Evolutionary conservation across 768 basidiomycete genomes (phyloP), one percentile per base, ranked within the genome.

Genomic region (Cystobasidium tubakii): DNA sequence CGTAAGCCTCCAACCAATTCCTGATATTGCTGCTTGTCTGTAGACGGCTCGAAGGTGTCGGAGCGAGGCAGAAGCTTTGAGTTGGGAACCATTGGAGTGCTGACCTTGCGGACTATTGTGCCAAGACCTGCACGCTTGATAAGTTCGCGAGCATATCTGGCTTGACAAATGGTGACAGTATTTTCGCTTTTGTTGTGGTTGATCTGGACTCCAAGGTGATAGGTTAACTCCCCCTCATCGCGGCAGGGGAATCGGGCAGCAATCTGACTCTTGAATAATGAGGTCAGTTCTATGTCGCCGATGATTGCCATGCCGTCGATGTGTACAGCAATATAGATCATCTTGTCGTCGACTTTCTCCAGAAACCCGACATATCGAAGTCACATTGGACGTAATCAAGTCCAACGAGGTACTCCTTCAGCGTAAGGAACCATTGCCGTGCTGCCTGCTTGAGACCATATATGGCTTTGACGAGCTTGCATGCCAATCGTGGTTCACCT

Each of bases 1-100:
- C 75, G 73, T 4, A 65, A 63, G 17, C 75, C 73, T 44, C 75
- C 60, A 17, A 63, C 74, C 23, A 73, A 50, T 12, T 71, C 34
- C 50, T 77, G 75, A 15, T 39, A 50, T 17, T 1, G 27, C 7
- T 50, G 27, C 42, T 63, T 39, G 9, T 25, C 13, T 1, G 66
- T 54, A 0, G 63, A 1, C 15, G 70, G 36, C 1, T 19, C 15
- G 54, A 57, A 29, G 36, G 62, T 34, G 21, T 9, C 42, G 15
- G 74, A 46, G 46, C 46, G 46, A 50, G 15, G 46, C 7, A 50
- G 7, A 50, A 50, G 46, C 21, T 50, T 50, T 3, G 46, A 6
- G 15, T 50, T 15, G 3, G 46, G 46, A n/a, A 50, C 46, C 12
- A n/a, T n/a, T 9, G 46, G 46, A 21, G 12, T 50, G 46, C 15